Percentiles rank a stretch among this genome's conserved stretches.
Conservation (phyloP, 2,329 filamentous ascomycete genomes). For the Colletotrichum destructivum region DNA sequence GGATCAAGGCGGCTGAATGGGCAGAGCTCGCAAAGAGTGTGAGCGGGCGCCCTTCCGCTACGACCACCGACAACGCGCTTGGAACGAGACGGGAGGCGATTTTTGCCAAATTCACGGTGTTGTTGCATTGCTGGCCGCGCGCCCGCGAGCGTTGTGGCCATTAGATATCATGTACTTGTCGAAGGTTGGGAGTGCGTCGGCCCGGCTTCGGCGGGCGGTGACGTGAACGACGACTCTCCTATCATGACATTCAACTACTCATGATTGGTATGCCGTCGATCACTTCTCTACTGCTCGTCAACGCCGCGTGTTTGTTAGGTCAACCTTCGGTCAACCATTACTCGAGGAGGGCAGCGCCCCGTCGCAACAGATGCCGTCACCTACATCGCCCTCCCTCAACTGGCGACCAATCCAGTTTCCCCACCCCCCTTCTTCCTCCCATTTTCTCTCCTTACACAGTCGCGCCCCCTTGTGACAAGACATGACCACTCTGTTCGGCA, state of each 20-base stretch:
- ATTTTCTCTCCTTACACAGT: too few relatives aligned
- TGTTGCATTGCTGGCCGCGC: background rate
- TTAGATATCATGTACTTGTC: background rate
- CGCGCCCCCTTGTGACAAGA: too few relatives aligned
- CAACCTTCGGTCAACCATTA: background rate
- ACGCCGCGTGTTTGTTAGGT: too few relatives aligned
- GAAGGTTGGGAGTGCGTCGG: too few relatives aligned
- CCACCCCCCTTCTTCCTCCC: background rate
- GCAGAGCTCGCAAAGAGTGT: constrained; percentile 23
- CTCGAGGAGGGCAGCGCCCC: background rate
- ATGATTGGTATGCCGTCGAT: background rate
- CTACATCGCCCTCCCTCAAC: background rate
- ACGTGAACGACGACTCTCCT: background rate
- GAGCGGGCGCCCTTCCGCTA: constrained; percentile 6
- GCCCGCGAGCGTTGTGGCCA: background rate
- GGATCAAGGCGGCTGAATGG: constrained; percentile 25
- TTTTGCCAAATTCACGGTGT: background rate
- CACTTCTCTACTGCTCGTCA: background rate
- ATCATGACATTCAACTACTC: too few relatives aligned
- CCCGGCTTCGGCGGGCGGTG: background rate
- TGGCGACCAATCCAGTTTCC: background rate
- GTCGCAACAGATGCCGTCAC: background rate
- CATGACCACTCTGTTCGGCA: too few relatives aligned
- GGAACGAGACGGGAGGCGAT: constrained; percentile 4
- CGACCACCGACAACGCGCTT: constrained; percentile 1